Evolutionary conservation across 1,284 basidiomycete species (phyloP).

Genomic region (Leccinum variabile): DNA sequence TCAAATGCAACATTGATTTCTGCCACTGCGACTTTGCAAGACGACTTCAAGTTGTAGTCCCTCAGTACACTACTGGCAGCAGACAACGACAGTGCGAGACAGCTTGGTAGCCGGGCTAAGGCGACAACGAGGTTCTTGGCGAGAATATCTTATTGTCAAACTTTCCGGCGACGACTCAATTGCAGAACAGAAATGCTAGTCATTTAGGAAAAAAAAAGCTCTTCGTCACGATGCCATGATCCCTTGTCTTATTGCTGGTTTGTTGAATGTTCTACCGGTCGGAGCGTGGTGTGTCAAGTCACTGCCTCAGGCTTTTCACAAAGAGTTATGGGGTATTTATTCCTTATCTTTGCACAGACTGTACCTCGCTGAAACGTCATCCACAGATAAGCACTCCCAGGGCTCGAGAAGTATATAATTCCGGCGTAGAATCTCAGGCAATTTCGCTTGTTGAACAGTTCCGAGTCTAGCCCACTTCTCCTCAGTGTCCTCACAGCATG

Average conservation of each 20-base stretch:
- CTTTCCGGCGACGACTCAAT: not conserved
- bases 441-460: constrained; percentile 1
- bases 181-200: not conserved
- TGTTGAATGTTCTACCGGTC: not conserved
- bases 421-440: not conserved
- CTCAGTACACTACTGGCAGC: not conserved
- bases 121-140: not conserved
- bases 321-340: not conserved
- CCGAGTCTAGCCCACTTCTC: not conserved
- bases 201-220: not conserved
- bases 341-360: constrained; percentile 22
- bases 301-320: not conserved
- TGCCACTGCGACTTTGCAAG: not conserved
- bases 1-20: not conserved
- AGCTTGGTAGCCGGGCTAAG: not conserved
- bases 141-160: too few species aligned
- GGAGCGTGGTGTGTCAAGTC: not conserved
- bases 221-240: too few species aligned
- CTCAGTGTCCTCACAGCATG: constrained; percentile 25
- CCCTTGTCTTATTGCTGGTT: not conserved
- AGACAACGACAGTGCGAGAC: not conserved
- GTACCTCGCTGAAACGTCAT: not conserved
- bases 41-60: not conserved
- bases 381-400: constrained; percentile 21
- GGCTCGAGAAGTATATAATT: constrained; percentile 16